phyloP scores from a whole-genome alignment of 768 basidiomycete species.

The Boletus patriciae region DNA sequence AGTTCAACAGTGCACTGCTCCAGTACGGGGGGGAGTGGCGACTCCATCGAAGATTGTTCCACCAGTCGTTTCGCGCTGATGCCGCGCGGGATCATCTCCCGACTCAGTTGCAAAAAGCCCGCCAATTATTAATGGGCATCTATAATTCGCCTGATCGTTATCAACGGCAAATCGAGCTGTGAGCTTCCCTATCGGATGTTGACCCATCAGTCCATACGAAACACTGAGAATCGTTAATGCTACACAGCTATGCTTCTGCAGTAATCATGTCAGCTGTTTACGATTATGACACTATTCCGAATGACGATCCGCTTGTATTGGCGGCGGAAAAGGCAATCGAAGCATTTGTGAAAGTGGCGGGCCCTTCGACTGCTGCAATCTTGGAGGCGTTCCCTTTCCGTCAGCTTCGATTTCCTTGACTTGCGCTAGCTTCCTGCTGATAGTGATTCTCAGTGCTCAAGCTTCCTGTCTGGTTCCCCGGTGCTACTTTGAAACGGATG shows the following conservation, averaged over 20 bases:
- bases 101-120: slow-evolving; percentile 30
- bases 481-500: slow-evolving; percentile 33
- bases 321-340: slow-evolving; percentile 32
- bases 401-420: slow-evolving; percentile 19
- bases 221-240: slow-evolving; percentile 1
- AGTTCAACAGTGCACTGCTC: slow-evolving; percentile 33
- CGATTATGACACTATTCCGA: slow-evolving; percentile 31
- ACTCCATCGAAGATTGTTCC: slow-evolving; percentile 34
- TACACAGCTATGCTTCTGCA: slow-evolving; percentile 32
- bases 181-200: slow-evolving; percentile 11
- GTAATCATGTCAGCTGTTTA: slow-evolving; percentile 36
- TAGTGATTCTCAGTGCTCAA: slow-evolving; percentile 25
- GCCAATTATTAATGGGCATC: slow-evolving; percentile 23
- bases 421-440: slow-evolving; percentile 11
- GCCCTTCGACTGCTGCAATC: slow-evolving; percentile 25
- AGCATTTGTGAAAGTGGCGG: slow-evolving; percentile 25
- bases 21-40: slow-evolving; percentile 33
- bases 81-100: slow-evolving; percentile 27
- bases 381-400: slow-evolving; percentile 35
- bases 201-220: background rate
- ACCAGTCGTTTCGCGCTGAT: slow-evolving; percentile 33
- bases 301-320: slow-evolving; percentile 30
- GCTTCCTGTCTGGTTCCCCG: slow-evolving; percentile 37
- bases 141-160: slow-evolving; percentile 27
- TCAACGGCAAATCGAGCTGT: slow-evolving; percentile 33